Base-by-base conservation (phyloP, 441 rosid species). In the Kokia cookei region DNA sequence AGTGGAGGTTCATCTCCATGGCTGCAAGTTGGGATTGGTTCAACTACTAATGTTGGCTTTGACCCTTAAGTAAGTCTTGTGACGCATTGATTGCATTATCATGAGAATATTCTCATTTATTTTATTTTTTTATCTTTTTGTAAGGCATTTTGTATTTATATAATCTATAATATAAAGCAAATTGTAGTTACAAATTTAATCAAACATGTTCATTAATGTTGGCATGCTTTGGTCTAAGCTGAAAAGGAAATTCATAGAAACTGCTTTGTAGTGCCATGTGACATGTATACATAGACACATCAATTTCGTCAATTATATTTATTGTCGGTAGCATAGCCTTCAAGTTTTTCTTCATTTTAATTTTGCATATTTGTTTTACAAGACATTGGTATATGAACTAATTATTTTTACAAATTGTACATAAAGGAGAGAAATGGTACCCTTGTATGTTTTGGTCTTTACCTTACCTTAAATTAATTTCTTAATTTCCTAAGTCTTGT, bases 11-110 rank as follows among this genome's bases (percentile, higher is more conserved):
- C 95, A 63, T 88, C 95, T 37, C 90, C 88, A 40, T 91, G 95
- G 98, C 82, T 93, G 85, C 95, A 91, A 83, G 89, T 93, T 50
- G 97, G 97, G 57, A 85, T 89, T 79, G 89, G 94, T 61, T 76
- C 88, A 75, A 73, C 86, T 2, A 73, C 87, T 59, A 77, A 72
- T 63, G 80, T 78, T 76, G 77, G 73, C 32, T 66, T 74, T 72
- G 82, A 83, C 79, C 79, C 74, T 27, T 81, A 69, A 75, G 22
- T 81, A 69, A 75, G 40, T 11, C 7, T 65, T 64, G 14, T 27
- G 43, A 68, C 4, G 22, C 53, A 42, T 19, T 45, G 3, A 64
- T 42, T 24, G 11, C 35, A 24, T 48, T 47, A 27, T 14, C 26
- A 47, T 3, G 57, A 66, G 57, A 66, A 26, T 14, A 26, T 66